Conservation (phyloP, 495 filamentous ascomycete genomes). For the Cercophora scortea region DNA sequence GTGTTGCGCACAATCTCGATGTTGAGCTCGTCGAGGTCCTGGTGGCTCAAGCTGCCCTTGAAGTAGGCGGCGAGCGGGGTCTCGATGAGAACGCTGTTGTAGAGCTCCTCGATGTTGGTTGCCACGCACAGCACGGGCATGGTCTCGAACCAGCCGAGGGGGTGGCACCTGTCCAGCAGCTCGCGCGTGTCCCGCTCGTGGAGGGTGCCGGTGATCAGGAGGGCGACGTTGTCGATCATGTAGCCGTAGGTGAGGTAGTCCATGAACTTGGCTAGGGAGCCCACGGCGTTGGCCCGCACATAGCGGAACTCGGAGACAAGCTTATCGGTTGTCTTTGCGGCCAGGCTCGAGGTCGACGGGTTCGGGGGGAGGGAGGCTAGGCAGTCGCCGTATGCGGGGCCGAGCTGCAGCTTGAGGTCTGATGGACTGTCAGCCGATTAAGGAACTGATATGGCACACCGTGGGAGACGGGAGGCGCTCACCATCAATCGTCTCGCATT, state of each 20-base stretch:
- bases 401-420: slow-evolving; percentile 98
- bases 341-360: slow-evolving; percentile 90
- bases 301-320: slow-evolving; percentile 97
- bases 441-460: neutral
- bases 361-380: slow-evolving; percentile 91
- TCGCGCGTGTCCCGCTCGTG: slow-evolving; percentile 97
- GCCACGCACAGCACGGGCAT: slow-evolving; percentile 97
- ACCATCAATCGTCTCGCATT: slow-evolving; percentile 99
- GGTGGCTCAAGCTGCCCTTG: slow-evolving; percentile 87
- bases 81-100: slow-evolving; percentile 95
- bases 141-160: slow-evolving; percentile 97
- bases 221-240: slow-evolving; percentile 99
- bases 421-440: slow-evolving; percentile 1
- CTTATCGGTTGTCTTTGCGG: slow-evolving; percentile 94
- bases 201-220: slow-evolving; percentile 95
- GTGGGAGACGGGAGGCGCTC: slow-evolving; percentile 13
- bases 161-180: slow-evolving; percentile 91
- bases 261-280: slow-evolving; percentile 86
- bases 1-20: slow-evolving; percentile 99
- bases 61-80: slow-evolving; percentile 95
- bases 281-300: slow-evolving; percentile 82
- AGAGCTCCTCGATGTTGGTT: slow-evolving; percentile 96
- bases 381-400: slow-evolving; percentile 94
- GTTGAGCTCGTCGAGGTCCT: slow-evolving; percentile 97
- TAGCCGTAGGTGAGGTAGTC: slow-evolving; percentile 97